A percentile compares a stretch with the other conserved stretches of the same genome.
Evolutionary conservation across 2,329 filamentous ascomycete genomes (phyloP).

Genomic region (Tolypocladium album): DNA sequence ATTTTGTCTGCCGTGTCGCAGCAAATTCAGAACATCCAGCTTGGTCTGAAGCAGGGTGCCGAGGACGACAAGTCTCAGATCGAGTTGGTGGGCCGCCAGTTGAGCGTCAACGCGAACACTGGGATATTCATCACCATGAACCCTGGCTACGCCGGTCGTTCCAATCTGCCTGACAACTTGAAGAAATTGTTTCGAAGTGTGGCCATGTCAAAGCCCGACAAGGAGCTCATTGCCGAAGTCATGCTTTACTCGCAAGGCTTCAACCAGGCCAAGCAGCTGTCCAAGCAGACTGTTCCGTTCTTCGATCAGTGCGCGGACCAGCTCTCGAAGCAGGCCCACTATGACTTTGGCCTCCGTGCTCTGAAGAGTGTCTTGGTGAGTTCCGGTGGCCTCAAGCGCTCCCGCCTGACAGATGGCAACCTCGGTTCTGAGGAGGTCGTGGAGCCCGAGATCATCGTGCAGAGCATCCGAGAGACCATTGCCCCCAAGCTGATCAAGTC

Average conservation of each 20-base stretch:
- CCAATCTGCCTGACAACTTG: conserved; percentile 94
- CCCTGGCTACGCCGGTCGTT: conserved; percentile 94
- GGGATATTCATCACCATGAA: conserved; percentile 99
- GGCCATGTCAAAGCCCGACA: conserved; percentile 99
- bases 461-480: conserved; percentile 97
- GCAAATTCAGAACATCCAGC: conserved; percentile 98
- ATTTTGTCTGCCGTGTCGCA: conserved; percentile 97
- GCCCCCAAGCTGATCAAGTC: conserved; percentile 90
- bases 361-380: conserved; percentile 98
- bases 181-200: conserved; percentile 99
- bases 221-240: conserved; percentile 97
- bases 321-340: conserved; percentile 94
- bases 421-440: conserved; percentile 60
- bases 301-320: conserved; percentile 79
- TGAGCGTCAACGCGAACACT: conserved; percentile 84
- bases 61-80: conserved; percentile 82
- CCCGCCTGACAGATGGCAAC: conserved; percentile 52
- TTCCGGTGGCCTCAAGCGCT: conserved; percentile 89
- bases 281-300: conserved; percentile 94
- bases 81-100: conserved; percentile 83
- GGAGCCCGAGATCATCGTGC: conserved; percentile 95
- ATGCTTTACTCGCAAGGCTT: conserved; percentile 99
- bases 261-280: conserved; percentile 86
- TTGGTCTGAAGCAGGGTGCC: conserved; percentile 77
- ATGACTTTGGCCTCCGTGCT: conserved; percentile 95